phyloP scores from a whole-genome alignment of 371 early-diverging fungal species.

The Actinomortierella ambigua region DNA sequence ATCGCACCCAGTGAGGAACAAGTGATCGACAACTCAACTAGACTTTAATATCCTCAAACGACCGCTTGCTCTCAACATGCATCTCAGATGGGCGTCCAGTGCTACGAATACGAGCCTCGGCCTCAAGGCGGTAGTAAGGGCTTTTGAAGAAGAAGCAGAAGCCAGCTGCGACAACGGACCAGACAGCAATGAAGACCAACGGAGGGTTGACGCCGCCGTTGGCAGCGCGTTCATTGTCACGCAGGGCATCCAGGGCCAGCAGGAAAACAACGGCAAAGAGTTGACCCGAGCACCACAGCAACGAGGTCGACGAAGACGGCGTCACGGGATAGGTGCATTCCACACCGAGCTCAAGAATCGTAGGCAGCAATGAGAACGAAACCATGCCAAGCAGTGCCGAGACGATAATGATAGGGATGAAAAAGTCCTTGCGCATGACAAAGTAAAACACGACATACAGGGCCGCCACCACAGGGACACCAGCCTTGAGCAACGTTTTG shows the following conservation, averaged over 20 bases:
- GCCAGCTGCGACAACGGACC: constrained; percentile 26
- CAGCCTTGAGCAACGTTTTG: constrained; percentile 48
- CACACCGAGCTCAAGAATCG: constrained; percentile 57
- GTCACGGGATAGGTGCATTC: constrained; percentile 63
- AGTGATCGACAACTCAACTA: not conserved
- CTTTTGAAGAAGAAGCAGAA: constrained; percentile 35
- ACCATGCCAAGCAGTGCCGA: constrained; percentile 54
- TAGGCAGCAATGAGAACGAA: constrained; percentile 56
- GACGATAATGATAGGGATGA: constrained; percentile 52
- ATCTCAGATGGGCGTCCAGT: constrained; percentile 16
- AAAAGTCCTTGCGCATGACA: constrained; percentile 51
- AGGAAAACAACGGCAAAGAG: constrained; percentile 55
- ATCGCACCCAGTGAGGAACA: not conserved
- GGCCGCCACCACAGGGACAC: constrained; percentile 55
- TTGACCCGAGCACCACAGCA: constrained; percentile 58
- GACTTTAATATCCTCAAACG: constrained; percentile 3
- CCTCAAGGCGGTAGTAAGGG: constrained; percentile 41
- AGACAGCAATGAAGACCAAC: constrained; percentile 37
- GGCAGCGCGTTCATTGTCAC: constrained; percentile 24
- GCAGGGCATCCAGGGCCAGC: constrained; percentile 49
- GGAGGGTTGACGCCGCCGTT: constrained; percentile 30
- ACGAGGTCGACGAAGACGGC: constrained; percentile 54
- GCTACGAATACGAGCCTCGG: constrained; percentile 25
- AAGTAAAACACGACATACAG: constrained; percentile 54
- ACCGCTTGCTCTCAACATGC: constrained; percentile 12